Conservation (phyloP, 306 rosid genomes). For the Sicyos edulis region DNA sequence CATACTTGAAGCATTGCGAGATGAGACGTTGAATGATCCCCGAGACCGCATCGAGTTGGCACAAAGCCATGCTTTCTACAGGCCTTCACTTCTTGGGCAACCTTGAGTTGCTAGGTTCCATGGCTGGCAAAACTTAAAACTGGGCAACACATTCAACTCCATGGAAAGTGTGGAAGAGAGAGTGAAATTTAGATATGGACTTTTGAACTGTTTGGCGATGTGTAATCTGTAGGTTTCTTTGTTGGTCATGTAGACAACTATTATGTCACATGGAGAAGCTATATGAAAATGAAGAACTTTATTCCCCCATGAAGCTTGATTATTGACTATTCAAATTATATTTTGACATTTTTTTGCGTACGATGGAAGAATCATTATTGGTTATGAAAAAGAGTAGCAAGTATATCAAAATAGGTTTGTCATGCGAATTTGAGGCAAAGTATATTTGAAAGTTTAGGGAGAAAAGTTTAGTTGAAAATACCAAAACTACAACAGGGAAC, state of each 20-base stretch:
- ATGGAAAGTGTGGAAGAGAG: slow-evolving; percentile 14
- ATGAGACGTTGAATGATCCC: slow-evolving; percentile 83
- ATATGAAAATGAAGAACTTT: background rate
- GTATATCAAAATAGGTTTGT: no score
- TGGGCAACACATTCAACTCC: slow-evolving; percentile 24
- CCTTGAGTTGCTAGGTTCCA: slow-evolving; percentile 30
- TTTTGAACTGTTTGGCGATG: slow-evolving; percentile 14
- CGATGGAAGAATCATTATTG: background rate
- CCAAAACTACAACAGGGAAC: no score
- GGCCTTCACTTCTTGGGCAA: slow-evolving; percentile 82
- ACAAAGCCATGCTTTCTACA: slow-evolving; percentile 81
- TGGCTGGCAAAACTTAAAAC: slow-evolving; percentile 20
- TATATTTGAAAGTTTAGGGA: no score
- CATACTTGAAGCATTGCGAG: slow-evolving; percentile 79
- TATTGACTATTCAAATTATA: background rate
- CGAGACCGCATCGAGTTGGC: slow-evolving; percentile 89
- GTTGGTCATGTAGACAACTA: background rate
- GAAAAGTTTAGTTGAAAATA: no score
- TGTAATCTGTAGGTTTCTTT: slow-evolving; percentile 6
- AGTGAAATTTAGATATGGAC: background rate
- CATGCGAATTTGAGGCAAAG: no score
- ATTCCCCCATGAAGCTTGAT: background rate
- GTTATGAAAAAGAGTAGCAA: no score
- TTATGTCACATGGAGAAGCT: slow-evolving; percentile 10
- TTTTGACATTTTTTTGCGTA: background rate